Evolutionary conservation across 2,329 filamentous ascomycete species (phyloP).

Genomic region (Stachybotrys elegans): DNA sequence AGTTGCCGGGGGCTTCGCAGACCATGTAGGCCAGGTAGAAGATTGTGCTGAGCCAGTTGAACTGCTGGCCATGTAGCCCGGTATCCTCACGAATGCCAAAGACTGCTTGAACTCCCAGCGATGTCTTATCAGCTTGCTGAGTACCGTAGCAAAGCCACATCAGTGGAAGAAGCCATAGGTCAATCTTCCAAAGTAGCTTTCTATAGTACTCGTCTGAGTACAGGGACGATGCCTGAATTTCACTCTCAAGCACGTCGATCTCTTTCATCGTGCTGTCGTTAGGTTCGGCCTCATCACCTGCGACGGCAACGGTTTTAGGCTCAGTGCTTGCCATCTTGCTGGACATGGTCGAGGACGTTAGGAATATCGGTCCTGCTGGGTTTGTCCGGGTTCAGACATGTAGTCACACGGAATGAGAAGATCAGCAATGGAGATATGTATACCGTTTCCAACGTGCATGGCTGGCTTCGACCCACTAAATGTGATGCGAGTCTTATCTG

Average conservation of each 20-base stretch:
- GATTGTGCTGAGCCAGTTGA: conserved; percentile 22
- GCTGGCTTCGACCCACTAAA: too few species aligned
- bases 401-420: too few species aligned
- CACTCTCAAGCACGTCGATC: background rate
- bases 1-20: conserved; percentile 22
- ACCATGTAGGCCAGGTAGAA: conserved; percentile 24
- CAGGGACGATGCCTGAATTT: conserved; percentile 1
- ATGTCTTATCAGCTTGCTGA: conserved; percentile 25
- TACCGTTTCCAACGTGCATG: too few species aligned
- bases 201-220: conserved; percentile 18
- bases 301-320: background rate
- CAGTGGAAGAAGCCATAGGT: conserved; percentile 22
- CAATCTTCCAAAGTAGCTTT: conserved; percentile 23
- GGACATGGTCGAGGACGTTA: conserved; percentile 14
- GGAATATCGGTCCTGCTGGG: too few species aligned
- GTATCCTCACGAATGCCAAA: conserved; percentile 24
- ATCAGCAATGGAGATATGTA: too few species aligned
- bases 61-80: conserved; percentile 21
- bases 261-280: background rate
- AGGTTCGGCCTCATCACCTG: background rate
- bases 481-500: too few species aligned
- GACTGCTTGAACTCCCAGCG: conserved; percentile 21
- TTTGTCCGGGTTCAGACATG: too few species aligned
- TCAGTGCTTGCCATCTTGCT: background rate
- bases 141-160: conserved; percentile 24